Evolutionary conservation across 176 grass and related monocot species (phyloP), one percentile per base, ranked within the genome.

Genomic region (Themeda triandra): DNA sequence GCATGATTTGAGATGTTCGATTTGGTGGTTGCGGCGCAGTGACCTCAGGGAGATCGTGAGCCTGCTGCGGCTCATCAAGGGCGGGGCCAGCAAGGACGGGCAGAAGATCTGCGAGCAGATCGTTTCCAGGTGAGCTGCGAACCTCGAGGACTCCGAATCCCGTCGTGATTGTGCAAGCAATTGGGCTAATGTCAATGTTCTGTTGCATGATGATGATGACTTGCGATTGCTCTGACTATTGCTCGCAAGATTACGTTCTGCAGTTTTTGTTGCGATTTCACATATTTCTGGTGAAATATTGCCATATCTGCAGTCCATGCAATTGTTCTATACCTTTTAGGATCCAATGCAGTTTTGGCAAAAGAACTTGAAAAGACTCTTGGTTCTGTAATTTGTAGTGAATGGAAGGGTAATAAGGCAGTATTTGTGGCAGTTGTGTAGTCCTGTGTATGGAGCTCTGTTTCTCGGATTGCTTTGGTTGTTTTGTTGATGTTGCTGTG

Each of bases 31-130:
- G 41, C 54, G 84, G 73, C 36, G 30, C 81, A 93, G 94, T 54
- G 91, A 96, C 73, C 79, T 96, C 67, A 91, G 84, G 82, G 88
- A 89, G 77, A 89, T 93, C 62, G 64, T 86, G 29, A 41, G 80
- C 75, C 77, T 92, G 30, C 71, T 96, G 45, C 88, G 88, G 74
- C 85, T 84, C 74, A 93, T 96, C 86, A 96, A 86, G 89, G 83
- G 88, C 58, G 90, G 80, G 69, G 74, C 78, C 66, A 85, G 89
- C 65, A 81, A 76, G 82, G 89, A 91, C 1, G 86, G 78, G 49
- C 86, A 91, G 81, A 93, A 91, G 86, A 91, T 89, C 84, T 93
- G 83, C 48, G 68, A 87, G 87, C 77, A 87, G 71, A 68, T 88
- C 48, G 73, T 93, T 48, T 32, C 86, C 66, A 96, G 84, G 91